Conservation (phyloP, 1,284 basidiomycete genomes). For the Sporisorium sorghi region DNA sequence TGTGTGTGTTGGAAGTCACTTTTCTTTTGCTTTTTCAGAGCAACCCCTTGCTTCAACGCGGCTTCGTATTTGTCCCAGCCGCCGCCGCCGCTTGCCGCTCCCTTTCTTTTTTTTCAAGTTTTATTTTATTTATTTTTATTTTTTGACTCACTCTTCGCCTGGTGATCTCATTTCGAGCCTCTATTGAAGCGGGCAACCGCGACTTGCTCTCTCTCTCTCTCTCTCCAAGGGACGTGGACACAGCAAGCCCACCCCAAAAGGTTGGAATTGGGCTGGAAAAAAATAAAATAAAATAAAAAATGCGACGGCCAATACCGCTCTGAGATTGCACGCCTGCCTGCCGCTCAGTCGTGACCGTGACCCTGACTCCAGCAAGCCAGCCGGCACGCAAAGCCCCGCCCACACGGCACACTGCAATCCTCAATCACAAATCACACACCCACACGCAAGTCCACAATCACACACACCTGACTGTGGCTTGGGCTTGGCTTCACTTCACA, state of each 20-base stretch:
- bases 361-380: neutral
- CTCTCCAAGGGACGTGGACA: too few species aligned
- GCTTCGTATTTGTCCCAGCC: neutral
- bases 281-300: too few species aligned
- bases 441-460: neutral
- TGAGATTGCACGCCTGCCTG: too few species aligned
- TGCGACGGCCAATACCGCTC: too few species aligned
- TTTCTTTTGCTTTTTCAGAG: neutral
- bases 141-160: neutral
- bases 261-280: too few species aligned
- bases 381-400: conserved; percentile 9
- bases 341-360: neutral
- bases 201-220: too few species aligned
- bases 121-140: neutral
- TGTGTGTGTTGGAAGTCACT: too few species aligned
- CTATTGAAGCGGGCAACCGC: conserved; percentile 1
- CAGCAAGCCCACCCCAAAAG: neutral
- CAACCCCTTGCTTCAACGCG: conserved; percentile 5
- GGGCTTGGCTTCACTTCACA: too few species aligned
- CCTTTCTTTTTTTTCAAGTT: neutral
- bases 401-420: conserved; percentile 3
- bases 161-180: conserved; percentile 1
- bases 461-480: too few species aligned
- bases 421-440: neutral
- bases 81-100: neutral